phyloP scores from a whole-genome alignment of 352 stramenopile species.

The Aphanomyces invadans region DNA sequence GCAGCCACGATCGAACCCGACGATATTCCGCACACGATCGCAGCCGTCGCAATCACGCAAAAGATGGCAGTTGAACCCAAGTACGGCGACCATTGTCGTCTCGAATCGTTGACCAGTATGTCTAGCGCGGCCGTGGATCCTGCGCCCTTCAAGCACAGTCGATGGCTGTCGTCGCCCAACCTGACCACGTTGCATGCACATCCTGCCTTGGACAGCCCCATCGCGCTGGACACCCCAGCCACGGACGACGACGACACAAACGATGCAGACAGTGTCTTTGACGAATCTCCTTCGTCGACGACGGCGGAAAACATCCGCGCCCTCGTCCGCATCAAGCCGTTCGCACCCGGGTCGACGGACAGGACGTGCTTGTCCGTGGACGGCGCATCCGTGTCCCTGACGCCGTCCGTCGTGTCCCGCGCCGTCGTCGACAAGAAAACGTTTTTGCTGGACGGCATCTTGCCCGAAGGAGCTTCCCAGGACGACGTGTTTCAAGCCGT shows the following conservation, averaged over 20 bases:
- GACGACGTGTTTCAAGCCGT: constrained; percentile 74
- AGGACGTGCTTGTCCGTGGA: constrained; percentile 51
- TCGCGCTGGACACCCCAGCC: neutral
- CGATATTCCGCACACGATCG: no score
- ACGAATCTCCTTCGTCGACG: neutral
- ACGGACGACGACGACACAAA: neutral
- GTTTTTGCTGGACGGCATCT: constrained; percentile 81
- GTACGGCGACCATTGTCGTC: no score
- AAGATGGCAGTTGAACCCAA: no score
- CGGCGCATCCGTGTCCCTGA: constrained; percentile 39
- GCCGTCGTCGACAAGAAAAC: constrained; percentile 60
- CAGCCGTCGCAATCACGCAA: no score
- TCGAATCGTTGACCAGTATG: no score
- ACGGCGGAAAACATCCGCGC: constrained; percentile 59
- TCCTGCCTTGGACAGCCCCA: neutral
- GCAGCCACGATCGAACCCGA: no score
- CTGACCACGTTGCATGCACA: neutral
- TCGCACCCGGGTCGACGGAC: constrained; percentile 15
- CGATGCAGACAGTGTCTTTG: neutral
- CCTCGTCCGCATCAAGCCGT: constrained; percentile 49
- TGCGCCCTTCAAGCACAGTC: neutral
- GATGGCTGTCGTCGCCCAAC: constrained; percentile 13
- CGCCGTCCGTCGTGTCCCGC: constrained; percentile 15
- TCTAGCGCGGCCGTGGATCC: no score
- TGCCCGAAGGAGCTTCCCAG: constrained; percentile 52